These are phyloP conservation scores for Marasmius tenuissimus DNA, from an alignment of 1,284 basidiomycete species.

Conservation along the genomic window DNA sequence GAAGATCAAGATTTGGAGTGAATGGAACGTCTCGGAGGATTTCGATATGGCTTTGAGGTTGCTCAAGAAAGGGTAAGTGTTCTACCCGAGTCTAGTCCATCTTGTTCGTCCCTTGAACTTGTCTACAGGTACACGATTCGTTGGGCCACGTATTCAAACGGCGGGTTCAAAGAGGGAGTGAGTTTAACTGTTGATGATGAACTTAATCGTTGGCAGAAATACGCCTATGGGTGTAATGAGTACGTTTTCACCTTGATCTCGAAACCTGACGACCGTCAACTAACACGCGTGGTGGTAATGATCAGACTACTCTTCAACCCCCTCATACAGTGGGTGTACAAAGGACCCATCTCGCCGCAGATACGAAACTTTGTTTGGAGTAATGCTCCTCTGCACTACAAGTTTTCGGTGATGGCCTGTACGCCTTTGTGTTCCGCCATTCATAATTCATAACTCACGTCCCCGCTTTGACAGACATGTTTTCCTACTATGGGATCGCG, in stretches of 20 bases:
- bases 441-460: neutral
- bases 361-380: constrained; percentile 78
- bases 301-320: constrained; percentile 63
- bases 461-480: constrained; percentile 59
- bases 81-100: constrained; percentile 38
- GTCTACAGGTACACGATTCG: neutral
- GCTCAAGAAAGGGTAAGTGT: constrained; percentile 16
- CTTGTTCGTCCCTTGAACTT: too few species aligned
- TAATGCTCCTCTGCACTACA: constrained; percentile 76
- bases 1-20: constrained; percentile 62
- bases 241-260: constrained; percentile 7
- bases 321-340: constrained; percentile 65
- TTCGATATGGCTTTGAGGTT: constrained; percentile 70
- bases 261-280: neutral
- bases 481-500: constrained; percentile 85
- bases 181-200: constrained; percentile 80
- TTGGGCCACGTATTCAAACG: constrained; percentile 82
- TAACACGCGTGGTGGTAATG: neutral
- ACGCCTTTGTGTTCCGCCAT: constrained; percentile 31
- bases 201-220: constrained; percentile 83
- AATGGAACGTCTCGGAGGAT: constrained; percentile 83
- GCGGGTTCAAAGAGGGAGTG: constrained; percentile 88
- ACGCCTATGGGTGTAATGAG: constrained; percentile 17
- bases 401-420: constrained; percentile 76
- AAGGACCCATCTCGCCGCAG: constrained; percentile 73